Percentiles rank a stretch among this genome's conserved stretches.
These are phyloP conservation scores for Trypanosoma melophagium DNA, from an alignment of 208 protist species.

Conservation along the genomic window DNA sequence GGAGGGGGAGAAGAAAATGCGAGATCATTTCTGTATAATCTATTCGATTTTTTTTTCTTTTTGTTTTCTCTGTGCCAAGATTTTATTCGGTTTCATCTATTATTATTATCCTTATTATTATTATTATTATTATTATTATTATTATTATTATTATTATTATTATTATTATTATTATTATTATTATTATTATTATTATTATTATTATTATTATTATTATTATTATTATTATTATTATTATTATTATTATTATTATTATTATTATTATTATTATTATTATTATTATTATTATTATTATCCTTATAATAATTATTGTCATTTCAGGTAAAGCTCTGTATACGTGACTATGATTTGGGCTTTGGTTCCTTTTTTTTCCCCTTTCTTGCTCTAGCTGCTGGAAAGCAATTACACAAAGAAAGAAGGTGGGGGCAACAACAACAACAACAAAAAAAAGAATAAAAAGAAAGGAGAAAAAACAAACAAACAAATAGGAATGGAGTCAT, in stretches of 20 bases:
- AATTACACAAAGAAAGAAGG: neutral
- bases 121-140: no score
- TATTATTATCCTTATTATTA: no score
- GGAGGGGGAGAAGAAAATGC: neutral
- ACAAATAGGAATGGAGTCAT: constrained; percentile 5
- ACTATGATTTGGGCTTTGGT: neutral
- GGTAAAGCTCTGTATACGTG: neutral
- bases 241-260: constrained; percentile 1
- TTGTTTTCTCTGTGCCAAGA: neutral
- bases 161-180: no score
- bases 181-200: no score
- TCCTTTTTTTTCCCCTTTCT: constrained; percentile 2
- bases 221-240: constrained; percentile 4
- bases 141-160: no score
- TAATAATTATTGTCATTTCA: neutral
- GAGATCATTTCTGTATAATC: neutral
- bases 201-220: no score
- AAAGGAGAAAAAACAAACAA: neutral
- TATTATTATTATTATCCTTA: neutral
- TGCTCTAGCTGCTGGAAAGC: neutral
- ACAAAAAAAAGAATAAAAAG: neutral
- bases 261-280: neutral
- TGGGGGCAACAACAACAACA: neutral
- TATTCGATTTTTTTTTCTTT: neutral
- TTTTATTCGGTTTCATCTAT: no score